These are phyloP conservation scores for Stylosanthes scabra DNA, from an alignment of 331 rosid species.

Conservation along the genomic window DNA sequence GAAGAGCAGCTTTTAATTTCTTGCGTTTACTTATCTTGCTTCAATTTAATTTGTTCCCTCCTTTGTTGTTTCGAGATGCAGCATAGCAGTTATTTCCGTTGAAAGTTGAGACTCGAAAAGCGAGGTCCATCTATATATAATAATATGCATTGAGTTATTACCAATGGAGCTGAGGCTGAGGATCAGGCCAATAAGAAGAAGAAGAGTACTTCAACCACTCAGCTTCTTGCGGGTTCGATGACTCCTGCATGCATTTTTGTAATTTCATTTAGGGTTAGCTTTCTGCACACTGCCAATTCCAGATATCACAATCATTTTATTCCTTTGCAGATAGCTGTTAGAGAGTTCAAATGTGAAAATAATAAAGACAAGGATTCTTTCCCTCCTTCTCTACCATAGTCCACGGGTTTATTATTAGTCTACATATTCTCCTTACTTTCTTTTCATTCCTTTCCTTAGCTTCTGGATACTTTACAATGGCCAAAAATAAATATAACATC, in stretches of 20 bases:
- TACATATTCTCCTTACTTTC: conserved; percentile 2
- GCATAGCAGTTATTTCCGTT: conserved; percentile 49
- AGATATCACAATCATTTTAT: not conserved
- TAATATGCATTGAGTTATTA: not conserved
- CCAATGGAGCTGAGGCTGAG: conserved; percentile 42
- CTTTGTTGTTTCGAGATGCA: conserved; percentile 34
- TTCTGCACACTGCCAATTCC: not conserved
- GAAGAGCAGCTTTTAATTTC: conserved; percentile 70
- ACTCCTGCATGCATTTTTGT: conserved; percentile 59
- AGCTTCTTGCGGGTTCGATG: conserved; percentile 86
- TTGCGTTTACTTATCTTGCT: conserved; percentile 21
- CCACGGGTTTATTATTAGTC: conserved; percentile 21
- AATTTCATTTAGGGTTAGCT: conserved; percentile 39
- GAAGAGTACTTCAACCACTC: conserved; percentile 94
- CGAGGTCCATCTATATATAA: conserved; percentile 17
- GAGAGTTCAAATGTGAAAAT: not conserved
- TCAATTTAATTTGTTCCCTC: conserved; percentile 39
- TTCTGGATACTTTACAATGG: not conserved
- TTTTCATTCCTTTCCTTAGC: too few species aligned
- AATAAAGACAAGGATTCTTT: not conserved
- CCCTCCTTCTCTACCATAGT: not conserved
- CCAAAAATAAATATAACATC: not conserved
- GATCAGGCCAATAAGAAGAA: conserved; percentile 84
- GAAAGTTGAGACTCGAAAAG: conserved; percentile 37
- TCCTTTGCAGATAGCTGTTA: not conserved